These are phyloP conservation scores for Schoenoplectus triqueter DNA, from an alignment of 202 grass and related monocot genomes.

Conservation along the genomic window DNA sequence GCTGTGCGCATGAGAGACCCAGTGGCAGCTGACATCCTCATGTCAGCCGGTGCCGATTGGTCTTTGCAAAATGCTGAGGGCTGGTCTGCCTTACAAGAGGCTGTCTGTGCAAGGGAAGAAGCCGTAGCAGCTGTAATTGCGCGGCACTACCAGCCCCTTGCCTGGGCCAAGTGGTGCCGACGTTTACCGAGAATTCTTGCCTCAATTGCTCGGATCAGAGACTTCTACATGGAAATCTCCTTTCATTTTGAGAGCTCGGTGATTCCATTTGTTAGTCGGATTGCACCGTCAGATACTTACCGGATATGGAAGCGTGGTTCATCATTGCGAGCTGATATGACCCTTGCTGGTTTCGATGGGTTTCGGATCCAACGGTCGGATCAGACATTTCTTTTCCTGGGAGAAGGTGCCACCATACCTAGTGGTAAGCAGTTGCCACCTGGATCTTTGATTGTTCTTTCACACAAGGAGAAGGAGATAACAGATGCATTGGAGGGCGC, in stretches of 20 bases:
- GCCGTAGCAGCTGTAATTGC: slow-evolving; percentile 84
- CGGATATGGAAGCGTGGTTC: slow-evolving; percentile 94
- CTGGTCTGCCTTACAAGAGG: slow-evolving; percentile 95
- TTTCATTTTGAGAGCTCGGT: slow-evolving; percentile 99
- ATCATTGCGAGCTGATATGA: slow-evolving; percentile 80
- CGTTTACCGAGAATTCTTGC: slow-evolving; percentile 81
- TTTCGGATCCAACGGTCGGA: slow-evolving; percentile 93
- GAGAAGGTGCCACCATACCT: slow-evolving; percentile 53
- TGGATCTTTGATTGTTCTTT: slow-evolving; percentile 80
- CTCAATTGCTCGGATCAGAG: slow-evolving; percentile 63
- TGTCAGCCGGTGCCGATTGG: slow-evolving; percentile 93
- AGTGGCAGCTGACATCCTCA: slow-evolving; percentile 77
- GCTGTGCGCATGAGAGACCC: slow-evolving; percentile 85
- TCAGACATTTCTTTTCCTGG: slow-evolving; percentile 91
- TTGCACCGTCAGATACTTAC: slow-evolving; percentile 92
- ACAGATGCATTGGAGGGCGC: slow-evolving; percentile 90
- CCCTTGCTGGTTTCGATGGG: slow-evolving; percentile 80
- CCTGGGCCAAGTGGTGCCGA: slow-evolving; percentile 98
- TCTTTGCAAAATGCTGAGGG: slow-evolving; percentile 92
- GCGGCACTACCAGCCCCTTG: slow-evolving; percentile 92
- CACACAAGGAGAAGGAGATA: slow-evolving; percentile 97
- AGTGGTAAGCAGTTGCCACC: slow-evolving; percentile 64
- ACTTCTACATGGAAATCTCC: slow-evolving; percentile 99
- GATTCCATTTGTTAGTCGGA: slow-evolving; percentile 91
- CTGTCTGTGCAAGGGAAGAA: slow-evolving; percentile 83